Evolutionary conservation across 805 yeast species (phyloP), one percentile per base, ranked within the genome.

Genomic region (Teunomyces tritomae): DNA sequence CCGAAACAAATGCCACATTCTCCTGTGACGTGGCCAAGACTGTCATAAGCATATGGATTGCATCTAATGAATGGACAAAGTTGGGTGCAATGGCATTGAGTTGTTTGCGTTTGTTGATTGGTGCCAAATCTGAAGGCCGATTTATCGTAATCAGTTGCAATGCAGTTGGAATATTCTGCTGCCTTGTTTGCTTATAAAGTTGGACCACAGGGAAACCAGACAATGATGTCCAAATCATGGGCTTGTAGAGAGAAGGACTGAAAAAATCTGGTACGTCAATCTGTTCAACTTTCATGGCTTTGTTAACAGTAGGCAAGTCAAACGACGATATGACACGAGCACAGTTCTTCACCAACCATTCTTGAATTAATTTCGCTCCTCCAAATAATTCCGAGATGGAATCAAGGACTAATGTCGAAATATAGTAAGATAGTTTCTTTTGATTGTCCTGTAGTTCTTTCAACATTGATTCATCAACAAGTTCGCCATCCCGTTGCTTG

Each of bases 141-240:
- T 51, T 52, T n/a, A 64, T 43, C 5, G 50, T 49, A 4, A 64
- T 46, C 10, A 29, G 47, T 42, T 67, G 73, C 28, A 67, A 52
- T 3, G 61, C 41, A 2, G 72, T 62, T 4, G 44, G 46, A 4
- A 62, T 28, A 5, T 47, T 39, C 13, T 46, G 47, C 8, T 40
- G 48, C 14, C 43, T 51, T n/a, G 42, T 45, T 20, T 57, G 47
- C 26, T 54, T 56, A 54, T 73, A 73, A 13, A 62, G 49, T 47
- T 73, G 78, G 3, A 73, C 59, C 5, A 73, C 67, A 0, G 77
- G 77, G 36, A 72, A 67, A 8, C 77, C 76, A 1, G 70, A 57
- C 3, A 67, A 48, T 0, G 76, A 51, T 2, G 73, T 70, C 78
- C 78, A 73, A 63, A 63, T 68, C 68, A 73, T 65, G 11, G 73